Evolutionary conservation across 805 yeast genomes (phyloP).

Genomic region (Clavispora carvajalis): DNA sequence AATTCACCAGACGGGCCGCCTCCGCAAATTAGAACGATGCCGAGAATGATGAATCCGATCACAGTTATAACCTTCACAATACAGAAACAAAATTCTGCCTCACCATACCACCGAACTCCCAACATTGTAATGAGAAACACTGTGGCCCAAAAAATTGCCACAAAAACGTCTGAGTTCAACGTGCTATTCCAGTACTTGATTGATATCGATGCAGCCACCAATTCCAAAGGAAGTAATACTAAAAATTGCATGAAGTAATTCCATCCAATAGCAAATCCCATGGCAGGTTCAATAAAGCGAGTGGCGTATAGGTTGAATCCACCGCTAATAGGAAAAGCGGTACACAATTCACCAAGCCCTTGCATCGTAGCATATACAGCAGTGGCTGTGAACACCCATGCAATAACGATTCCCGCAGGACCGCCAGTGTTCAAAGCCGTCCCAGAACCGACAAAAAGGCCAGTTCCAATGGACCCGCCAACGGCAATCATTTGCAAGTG

Average conservation of each 20-base stretch:
- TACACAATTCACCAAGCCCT: slow-evolving; percentile 46
- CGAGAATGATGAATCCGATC: slow-evolving; percentile 52
- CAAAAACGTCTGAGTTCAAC: slow-evolving; percentile 53
- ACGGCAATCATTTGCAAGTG: slow-evolving; percentile 79
- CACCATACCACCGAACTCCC: slow-evolving; percentile 34
- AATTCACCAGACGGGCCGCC: slow-evolving; percentile 29
- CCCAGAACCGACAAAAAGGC: slow-evolving; percentile 73
- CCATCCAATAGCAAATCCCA: slow-evolving; percentile 73
- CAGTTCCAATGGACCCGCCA: slow-evolving; percentile 83
- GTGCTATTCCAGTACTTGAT: slow-evolving; percentile 47
- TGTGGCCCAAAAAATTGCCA: slow-evolving; percentile 50
- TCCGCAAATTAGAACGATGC: slow-evolving; percentile 49
- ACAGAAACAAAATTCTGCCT: slow-evolving; percentile 62
- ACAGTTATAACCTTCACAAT: slow-evolving; percentile 59
- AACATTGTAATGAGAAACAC: slow-evolving; percentile 26
- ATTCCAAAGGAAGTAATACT: slow-evolving; percentile 60
- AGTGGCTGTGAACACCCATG: slow-evolving; percentile 34
- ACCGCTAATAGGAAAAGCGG: slow-evolving; percentile 47
- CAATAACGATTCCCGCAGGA: slow-evolving; percentile 51
- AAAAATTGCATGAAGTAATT: slow-evolving; percentile 53
- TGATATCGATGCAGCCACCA: slow-evolving; percentile 57
- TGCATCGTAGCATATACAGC: slow-evolving; percentile 32
- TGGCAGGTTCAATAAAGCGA: slow-evolving; percentile 61
- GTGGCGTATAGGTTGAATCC: slow-evolving; percentile 53
- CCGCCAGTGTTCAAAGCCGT: slow-evolving; percentile 59